Conservation (phyloP, 352 stramenopile species). For the Pythium sp. region DNA sequence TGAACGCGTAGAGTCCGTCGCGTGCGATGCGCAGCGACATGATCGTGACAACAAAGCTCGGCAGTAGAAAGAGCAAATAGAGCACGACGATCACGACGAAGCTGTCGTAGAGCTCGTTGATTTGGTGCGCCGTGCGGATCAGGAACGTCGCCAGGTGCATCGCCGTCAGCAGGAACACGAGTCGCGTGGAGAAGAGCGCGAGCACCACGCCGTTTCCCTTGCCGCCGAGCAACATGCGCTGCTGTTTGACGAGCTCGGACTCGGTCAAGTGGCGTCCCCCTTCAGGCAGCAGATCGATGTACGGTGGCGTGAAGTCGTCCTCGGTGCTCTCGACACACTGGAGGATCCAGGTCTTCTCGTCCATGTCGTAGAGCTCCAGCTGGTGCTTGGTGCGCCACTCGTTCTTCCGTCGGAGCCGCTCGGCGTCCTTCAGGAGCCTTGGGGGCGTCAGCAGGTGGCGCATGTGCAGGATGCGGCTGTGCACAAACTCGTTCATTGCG, state of each 20-base stretch:
- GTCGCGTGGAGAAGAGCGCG: constrained; percentile 59
- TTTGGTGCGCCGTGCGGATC: constrained; percentile 43
- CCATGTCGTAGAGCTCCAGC: constrained; percentile 27
- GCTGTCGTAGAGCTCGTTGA: constrained; percentile 23
- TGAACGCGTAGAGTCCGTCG: constrained; percentile 69
- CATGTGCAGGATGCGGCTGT: constrained; percentile 50
- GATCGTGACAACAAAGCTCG: constrained; percentile 54
- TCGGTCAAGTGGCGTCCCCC: constrained; percentile 36
- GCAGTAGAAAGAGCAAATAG: constrained; percentile 44
- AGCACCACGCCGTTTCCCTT: constrained; percentile 53
- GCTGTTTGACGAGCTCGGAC: constrained; percentile 33
- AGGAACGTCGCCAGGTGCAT: constrained; percentile 67
- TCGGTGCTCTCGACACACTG: constrained; percentile 25
- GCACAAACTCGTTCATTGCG: constrained; percentile 46
- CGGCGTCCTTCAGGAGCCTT: constrained; percentile 50
- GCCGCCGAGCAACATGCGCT: constrained; percentile 40
- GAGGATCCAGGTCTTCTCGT: constrained; percentile 49
- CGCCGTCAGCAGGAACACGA: constrained; percentile 73
- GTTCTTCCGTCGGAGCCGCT: constrained; percentile 52
- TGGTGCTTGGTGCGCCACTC: constrained; percentile 51
- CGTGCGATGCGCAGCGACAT: constrained; percentile 66
- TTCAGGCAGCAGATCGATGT: constrained; percentile 40
- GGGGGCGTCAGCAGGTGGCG: constrained; percentile 49
- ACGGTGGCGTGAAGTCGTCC: constrained; percentile 46
- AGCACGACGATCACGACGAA: constrained; percentile 27